Evolutionary conservation across 1,284 basidiomycete species (phyloP).

Genomic region (Bondarzewia mesenterica): DNA sequence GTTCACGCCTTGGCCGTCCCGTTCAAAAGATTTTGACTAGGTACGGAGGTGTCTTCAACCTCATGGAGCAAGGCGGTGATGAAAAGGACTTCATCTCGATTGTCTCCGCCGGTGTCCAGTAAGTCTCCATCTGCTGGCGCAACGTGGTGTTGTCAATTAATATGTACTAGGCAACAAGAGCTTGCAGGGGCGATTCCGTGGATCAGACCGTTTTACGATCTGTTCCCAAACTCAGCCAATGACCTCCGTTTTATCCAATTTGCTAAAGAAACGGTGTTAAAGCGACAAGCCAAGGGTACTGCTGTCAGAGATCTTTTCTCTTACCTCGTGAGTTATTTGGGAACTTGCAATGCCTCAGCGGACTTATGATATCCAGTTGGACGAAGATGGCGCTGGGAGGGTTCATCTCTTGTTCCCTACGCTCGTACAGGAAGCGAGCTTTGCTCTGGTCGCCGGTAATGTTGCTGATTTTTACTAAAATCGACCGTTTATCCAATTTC

Average conservation of each 20-base stretch:
- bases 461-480: neutral
- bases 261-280: neutral
- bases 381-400: neutral
- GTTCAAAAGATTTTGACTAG: neutral
- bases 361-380: neutral
- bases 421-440: neutral
- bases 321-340: neutral
- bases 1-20: no score
- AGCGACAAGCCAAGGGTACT: neutral
- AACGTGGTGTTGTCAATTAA: neutral
- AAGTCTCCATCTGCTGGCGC: no score
- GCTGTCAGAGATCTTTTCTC: neutral
- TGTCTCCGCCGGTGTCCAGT: neutral
- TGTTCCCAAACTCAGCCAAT: neutral
- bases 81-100: slow-evolving; percentile 8
- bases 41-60: slow-evolving; percentile 19
- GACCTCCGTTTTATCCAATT: neutral
- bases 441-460: neutral
- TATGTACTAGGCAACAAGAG: neutral
- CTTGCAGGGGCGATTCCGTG: neutral
- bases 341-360: neutral
- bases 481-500: no score
- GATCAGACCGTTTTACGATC: neutral
- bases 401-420: neutral
- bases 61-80: slow-evolving; percentile 17